Evolutionary conservation across 192 early-diverging fungal species (phyloP).

Genomic region (Linnemannia zychae): DNA sequence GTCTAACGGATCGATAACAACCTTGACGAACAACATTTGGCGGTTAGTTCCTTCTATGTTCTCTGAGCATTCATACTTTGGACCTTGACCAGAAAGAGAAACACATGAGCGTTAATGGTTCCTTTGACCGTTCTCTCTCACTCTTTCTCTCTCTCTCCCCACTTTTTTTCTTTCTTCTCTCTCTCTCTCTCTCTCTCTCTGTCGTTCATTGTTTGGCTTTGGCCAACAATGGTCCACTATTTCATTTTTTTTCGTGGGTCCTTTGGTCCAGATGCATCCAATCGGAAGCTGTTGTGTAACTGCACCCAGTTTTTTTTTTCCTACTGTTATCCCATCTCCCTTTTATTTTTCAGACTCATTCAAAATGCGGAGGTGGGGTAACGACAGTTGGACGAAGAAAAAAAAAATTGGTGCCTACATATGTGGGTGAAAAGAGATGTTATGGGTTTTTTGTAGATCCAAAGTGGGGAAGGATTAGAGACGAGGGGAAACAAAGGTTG

Average conservation of each 20-base stretch:
- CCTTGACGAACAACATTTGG: no score
- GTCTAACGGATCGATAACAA: background rate
- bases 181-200: no score
- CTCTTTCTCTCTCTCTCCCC: background rate
- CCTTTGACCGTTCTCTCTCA: no score
- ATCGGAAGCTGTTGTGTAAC: constrained; percentile 12
- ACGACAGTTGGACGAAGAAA: background rate
- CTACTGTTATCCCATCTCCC: background rate
- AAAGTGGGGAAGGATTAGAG: background rate
- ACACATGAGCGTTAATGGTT: background rate
- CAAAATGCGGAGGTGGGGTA: background rate
- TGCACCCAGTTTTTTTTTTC: background rate
- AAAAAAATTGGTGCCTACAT: background rate
- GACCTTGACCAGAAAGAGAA: background rate
- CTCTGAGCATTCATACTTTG: background rate
- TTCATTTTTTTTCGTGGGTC: constrained; percentile 5
- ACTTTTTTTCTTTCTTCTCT: background rate
- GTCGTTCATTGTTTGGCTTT: background rate
- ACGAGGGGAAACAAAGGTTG: no score
- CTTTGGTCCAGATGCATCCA: background rate
- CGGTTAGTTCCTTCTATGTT: no score
- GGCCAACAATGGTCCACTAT: background rate
- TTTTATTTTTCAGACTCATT: background rate
- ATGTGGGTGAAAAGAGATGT: background rate
- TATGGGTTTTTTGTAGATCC: background rate